These are phyloP conservation scores for Oehlia diaphana DNA, from an alignment of 192 early-diverging fungal species.

Conservation along the genomic window DNA sequence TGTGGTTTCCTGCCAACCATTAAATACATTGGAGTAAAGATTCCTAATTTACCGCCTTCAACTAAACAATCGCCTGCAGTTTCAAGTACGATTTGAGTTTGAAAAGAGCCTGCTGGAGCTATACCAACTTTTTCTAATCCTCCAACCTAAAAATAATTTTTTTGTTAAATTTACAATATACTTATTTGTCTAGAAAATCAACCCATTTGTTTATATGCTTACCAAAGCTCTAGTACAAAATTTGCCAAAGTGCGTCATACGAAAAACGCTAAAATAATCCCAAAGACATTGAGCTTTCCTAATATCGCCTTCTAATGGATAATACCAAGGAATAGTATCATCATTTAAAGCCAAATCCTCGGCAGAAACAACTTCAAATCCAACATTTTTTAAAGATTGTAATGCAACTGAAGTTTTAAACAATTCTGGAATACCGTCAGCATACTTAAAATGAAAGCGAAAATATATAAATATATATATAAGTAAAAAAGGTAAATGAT, in stretches of 20 bases:
- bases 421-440: conserved; percentile 90
- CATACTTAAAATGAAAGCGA: conserved; percentile 44
- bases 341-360: conserved; percentile 64
- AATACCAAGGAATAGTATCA: conserved; percentile 82
- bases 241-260: conserved; percentile 61
- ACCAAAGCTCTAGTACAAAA: conserved; percentile 78
- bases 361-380: conserved; percentile 82
- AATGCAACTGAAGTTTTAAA: conserved; percentile 72
- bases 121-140: conserved; percentile 80
- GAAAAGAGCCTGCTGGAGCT: conserved; percentile 81
- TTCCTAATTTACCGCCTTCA: conserved; percentile 69
- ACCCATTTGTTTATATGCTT: conserved; percentile 31
- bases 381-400: conserved; percentile 77
- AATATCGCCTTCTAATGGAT: conserved; percentile 69
- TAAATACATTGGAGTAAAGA: conserved; percentile 97
- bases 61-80: conserved; percentile 83
- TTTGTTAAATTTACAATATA: too few species aligned
- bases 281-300: conserved; percentile 47
- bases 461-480: not conserved
- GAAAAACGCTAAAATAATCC: conserved; percentile 48
- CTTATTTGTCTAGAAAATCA: too few species aligned
- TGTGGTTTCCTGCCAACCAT: conserved; percentile 72
- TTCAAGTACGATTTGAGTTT: conserved; percentile 80
- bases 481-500: not conserved
- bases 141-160: conserved; percentile 11